Evolutionary conservation across 352 stramenopile genomes (phyloP).

Genomic region (Phytophthora parvispora): DNA sequence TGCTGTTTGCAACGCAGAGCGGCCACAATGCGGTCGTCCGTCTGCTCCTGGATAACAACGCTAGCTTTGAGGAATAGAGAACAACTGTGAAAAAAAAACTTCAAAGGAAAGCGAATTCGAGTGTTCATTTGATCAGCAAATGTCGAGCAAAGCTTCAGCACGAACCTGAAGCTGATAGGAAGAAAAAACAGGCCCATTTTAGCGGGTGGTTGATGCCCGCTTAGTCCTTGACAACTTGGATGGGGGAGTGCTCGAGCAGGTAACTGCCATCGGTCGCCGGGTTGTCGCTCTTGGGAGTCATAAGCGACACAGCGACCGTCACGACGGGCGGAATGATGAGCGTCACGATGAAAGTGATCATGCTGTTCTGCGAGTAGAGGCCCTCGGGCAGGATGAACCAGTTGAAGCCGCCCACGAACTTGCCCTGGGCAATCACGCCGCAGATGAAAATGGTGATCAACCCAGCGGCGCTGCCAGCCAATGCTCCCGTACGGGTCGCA

Average conservation of each 20-base stretch:
- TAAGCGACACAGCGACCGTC: constrained; percentile 69
- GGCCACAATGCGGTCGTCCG: not conserved
- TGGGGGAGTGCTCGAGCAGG: constrained; percentile 25
- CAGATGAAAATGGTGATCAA: constrained; percentile 81
- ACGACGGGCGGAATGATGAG: constrained; percentile 68
- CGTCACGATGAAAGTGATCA: constrained; percentile 85
- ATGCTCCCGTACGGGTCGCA: constrained; percentile 47
- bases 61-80: constrained; percentile 5
- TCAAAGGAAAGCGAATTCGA: not conserved
- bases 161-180: not conserved
- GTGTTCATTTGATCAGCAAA: constrained; percentile 1
- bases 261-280: constrained; percentile 27
- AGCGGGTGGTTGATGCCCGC: too few relatives aligned
- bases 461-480: constrained; percentile 62
- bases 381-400: constrained; percentile 82
- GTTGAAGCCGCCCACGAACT: constrained; percentile 81
- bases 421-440: constrained; percentile 61
- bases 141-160: not conserved
- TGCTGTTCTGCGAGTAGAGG: constrained; percentile 80
- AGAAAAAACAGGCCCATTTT: too few relatives aligned
- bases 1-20: not conserved
- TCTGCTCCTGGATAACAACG: constrained; percentile 1
- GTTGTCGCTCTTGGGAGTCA: constrained; percentile 38
- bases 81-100: not conserved
- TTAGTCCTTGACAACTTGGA: constrained; percentile 16